Evolutionary conservation across 345 rosid species (phyloP).

Genomic region (Punica granatum): DNA sequence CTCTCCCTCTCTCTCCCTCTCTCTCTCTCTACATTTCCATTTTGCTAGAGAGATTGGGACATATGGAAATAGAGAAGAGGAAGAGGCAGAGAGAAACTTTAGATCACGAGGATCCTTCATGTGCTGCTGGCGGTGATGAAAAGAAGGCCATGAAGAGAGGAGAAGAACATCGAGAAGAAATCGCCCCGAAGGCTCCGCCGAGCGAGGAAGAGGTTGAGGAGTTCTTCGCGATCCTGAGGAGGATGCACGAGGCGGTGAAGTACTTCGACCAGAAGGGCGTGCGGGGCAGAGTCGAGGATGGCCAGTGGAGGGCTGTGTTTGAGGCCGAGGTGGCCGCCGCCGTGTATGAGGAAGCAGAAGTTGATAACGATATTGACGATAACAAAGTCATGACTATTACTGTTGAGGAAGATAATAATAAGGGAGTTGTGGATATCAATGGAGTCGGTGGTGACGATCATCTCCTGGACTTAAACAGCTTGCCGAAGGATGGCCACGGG

Average conservation of each 20-base stretch:
- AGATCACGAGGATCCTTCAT: neutral
- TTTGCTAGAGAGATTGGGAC: neutral
- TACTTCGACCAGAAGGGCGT: constrained; percentile 11
- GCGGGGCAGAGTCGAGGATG: neutral
- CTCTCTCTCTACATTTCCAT: neutral
- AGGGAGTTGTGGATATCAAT: neutral
- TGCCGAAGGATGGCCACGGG: constrained; percentile 11
- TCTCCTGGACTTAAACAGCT: constrained; percentile 19
- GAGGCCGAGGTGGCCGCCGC: constrained; percentile 5
- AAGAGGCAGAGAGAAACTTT: constrained; percentile 10
- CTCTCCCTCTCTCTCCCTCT: neutral
- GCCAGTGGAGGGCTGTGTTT: constrained; percentile 7
- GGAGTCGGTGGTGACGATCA: neutral
- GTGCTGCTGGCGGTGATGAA: neutral
- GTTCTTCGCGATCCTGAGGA: constrained; percentile 22
- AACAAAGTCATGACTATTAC: neutral
- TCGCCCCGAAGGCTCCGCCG: constrained; percentile 5
- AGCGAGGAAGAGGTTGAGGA: constrained; percentile 25
- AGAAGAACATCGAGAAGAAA: neutral
- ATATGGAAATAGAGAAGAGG: constrained; percentile 6
- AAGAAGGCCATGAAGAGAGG: constrained; percentile 6
- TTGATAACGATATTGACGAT: neutral
- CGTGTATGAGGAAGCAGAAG: neutral
- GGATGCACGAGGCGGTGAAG: constrained; percentile 20
- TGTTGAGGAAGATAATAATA: neutral